phyloP scores from a whole-genome alignment of 306 rosid species.

The Canavalia gladiata region DNA sequence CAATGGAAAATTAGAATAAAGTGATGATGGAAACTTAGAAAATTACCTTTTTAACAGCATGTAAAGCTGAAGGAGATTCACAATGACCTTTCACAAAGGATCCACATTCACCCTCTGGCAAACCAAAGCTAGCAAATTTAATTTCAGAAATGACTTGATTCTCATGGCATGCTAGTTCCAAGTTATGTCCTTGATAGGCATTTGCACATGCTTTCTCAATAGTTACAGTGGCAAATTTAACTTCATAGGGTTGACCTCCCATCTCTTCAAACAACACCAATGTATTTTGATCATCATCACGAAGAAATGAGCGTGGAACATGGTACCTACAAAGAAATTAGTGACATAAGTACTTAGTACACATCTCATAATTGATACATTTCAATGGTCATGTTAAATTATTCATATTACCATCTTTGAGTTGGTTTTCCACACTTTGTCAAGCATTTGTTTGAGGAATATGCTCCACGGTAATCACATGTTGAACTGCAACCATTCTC shows the following conservation, averaged over 20 bases:
- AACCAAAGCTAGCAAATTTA: conserved; percentile 52
- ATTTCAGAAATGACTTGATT: conserved; percentile 36
- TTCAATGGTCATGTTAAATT: background rate
- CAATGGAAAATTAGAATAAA: background rate
- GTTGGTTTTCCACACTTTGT: conserved; percentile 33
- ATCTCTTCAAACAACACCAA: conserved; percentile 55
- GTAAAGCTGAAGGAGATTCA: background rate
- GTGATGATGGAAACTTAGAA: background rate
- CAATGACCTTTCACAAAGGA: conserved; percentile 29
- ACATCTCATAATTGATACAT: background rate
- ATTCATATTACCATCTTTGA: conserved; percentile 48
- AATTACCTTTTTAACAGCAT: conserved; percentile 15
- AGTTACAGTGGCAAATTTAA: conserved; percentile 45
- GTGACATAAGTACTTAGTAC: background rate
- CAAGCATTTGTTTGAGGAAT: conserved; percentile 20
- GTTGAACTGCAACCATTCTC: conserved; percentile 36
- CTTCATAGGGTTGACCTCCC: conserved; percentile 54
- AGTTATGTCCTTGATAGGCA: conserved; percentile 45
- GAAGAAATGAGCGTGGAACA: conserved; percentile 49
- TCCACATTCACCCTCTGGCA: conserved; percentile 41
- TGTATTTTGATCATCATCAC: conserved; percentile 7
- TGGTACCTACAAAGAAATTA: conserved; percentile 44
- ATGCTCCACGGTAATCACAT: conserved; percentile 51
- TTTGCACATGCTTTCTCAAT: conserved; percentile 48
- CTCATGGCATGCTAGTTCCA: conserved; percentile 52